Percentiles rank a stretch among this genome's conserved stretches.
Conservation (phyloP, 345 rosid species). For the Gossypium stocksii region DNA sequence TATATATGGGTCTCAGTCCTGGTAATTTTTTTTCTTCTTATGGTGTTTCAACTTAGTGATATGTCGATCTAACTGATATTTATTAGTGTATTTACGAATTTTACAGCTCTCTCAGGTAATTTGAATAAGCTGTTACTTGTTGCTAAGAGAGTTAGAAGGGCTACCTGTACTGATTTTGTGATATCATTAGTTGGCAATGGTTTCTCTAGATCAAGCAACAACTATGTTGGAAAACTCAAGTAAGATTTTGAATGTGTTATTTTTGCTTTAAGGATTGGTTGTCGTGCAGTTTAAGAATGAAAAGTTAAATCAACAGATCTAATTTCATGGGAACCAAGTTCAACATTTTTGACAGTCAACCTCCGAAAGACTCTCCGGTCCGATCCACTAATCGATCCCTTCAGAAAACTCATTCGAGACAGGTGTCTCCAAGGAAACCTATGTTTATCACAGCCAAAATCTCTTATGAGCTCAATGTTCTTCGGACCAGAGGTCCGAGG, state of each 20-base stretch:
- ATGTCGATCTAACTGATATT: not conserved
- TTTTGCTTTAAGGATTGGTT: not conserved
- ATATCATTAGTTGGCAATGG: constrained; percentile 62
- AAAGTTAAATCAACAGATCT: constrained; percentile 48
- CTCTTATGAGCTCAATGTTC: constrained; percentile 73
- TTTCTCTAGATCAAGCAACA: constrained; percentile 58
- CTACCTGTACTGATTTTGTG: constrained; percentile 61
- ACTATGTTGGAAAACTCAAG: constrained; percentile 74
- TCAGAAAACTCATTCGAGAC: constrained; percentile 36
- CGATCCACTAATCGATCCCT: constrained; percentile 26
- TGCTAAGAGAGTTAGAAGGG: constrained; percentile 77
- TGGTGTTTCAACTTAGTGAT: not conserved
- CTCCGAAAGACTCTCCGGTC: constrained; percentile 33
- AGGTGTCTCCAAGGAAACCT: constrained; percentile 40
- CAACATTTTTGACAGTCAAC: constrained; percentile 62
- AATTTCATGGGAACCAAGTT: constrained; percentile 92
- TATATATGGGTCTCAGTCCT: constrained; percentile 82
- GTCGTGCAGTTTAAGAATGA: constrained; percentile 10
- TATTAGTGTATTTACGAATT: not conserved
- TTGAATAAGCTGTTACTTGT: constrained; percentile 69
- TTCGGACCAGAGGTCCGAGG: constrained; percentile 89
- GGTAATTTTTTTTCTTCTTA: constrained; percentile 36
- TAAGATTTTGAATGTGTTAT: constrained; percentile 21
- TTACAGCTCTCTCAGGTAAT: constrained; percentile 65
- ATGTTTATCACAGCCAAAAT: constrained; percentile 45